Evolutionary conservation across 2,329 filamentous ascomycete species (phyloP), one percentile per base, ranked within the genome.

Genomic region (Torrubiellomyces zombiae): DNA sequence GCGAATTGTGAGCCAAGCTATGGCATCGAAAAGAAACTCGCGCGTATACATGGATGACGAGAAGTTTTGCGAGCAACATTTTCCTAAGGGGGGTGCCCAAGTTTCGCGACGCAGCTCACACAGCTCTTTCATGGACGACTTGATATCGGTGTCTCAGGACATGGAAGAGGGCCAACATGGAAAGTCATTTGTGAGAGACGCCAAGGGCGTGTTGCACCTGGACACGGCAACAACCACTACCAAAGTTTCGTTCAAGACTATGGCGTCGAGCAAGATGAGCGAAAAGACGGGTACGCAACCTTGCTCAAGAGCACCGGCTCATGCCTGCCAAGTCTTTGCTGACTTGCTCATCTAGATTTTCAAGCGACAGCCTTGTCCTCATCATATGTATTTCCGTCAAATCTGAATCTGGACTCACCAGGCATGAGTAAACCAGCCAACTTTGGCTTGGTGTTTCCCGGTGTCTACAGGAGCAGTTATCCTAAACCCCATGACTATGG

Each of bases 381-480:
- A 19, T 21, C 23, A 14, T 24, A 27, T 18, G 23, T 9, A 3
- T 18, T 10, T 14, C 30, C 6, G 30, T 29, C 9, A 12, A 31
- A 17, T 18, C 32, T 8, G 32, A 39, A 38, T 18, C 32, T 39
- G 5, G 13, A 20, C n/a, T 36, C 37, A 5, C 39, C 42, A 6
- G 22, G 37, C 10, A 35, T 39, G 18, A 45, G 47, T 9, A 39
- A 49, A 5, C 78, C 79, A 2, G 40, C 54, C 35, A 93, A 93
- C 44, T 93, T 86, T 48, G 80, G 76, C 11, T 54, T 70, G 15
- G 75, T 93, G 12, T 55, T 75, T 12, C 66, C 72, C 6, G 74
- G 75, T 7, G 60, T 94, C 15, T 93, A 81, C 45, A 69, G 85
- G 26, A 86, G 80, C 48, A 76, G 75, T 35, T 93, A 83, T 43